Conservation (phyloP, 768 basidiomycete genomes). For the Lentinula sp. region DNA sequence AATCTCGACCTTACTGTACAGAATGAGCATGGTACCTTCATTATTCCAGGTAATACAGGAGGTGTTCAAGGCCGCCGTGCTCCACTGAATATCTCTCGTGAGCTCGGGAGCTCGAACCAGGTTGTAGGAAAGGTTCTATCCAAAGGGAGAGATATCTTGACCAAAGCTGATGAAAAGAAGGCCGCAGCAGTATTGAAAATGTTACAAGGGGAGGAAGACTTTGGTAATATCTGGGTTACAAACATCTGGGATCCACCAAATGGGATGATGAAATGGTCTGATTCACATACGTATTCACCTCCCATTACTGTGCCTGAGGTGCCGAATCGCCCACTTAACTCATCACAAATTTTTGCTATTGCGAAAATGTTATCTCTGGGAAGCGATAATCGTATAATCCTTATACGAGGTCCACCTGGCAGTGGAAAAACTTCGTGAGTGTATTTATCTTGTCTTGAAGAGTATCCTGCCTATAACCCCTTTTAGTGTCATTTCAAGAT, state of each 20-base stretch:
- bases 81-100: neutral
- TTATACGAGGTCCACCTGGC: constrained; percentile 56
- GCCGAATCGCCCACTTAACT: constrained; percentile 26
- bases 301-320: neutral
- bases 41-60: constrained; percentile 33
- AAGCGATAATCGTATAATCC: constrained; percentile 29
- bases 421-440: constrained; percentile 59
- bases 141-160: constrained; percentile 50
- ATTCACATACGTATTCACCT: constrained; percentile 22
- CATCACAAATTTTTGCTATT: constrained; percentile 42
- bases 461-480: neutral
- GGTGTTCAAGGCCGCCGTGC: constrained; percentile 36
- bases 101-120: neutral
- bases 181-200: constrained; percentile 33
- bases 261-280: constrained; percentile 32
- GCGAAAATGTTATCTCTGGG: constrained; percentile 38
- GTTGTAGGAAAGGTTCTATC: constrained; percentile 35
- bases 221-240: constrained; percentile 40
- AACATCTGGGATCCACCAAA: constrained; percentile 41
- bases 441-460: neutral
- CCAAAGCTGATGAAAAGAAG: constrained; percentile 48
- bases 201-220: constrained; percentile 33
- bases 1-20: constrained; percentile 21
- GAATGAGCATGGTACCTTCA: constrained; percentile 27
- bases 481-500: constrained; percentile 50